Conservation (phyloP, 768 basidiomycete genomes). For the Leccinum boreale region DNA sequence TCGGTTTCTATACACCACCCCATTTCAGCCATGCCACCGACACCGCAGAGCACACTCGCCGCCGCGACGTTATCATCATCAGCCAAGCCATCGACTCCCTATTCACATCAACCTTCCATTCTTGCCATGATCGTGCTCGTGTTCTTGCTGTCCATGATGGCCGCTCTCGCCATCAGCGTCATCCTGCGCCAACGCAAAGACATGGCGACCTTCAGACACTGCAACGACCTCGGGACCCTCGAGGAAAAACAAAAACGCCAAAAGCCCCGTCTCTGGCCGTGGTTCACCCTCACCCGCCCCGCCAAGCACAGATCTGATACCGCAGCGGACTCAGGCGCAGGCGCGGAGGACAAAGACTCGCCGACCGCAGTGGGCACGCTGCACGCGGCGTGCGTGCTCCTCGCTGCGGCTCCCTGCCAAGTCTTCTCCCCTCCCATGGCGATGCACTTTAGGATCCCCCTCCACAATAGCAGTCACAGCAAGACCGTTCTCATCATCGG, state of each 20-base stretch:
- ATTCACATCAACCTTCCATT: constrained; percentile 9
- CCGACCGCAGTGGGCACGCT: constrained; percentile 21
- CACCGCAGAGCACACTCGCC: constrained; percentile 1
- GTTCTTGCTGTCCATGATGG: constrained; percentile 18
- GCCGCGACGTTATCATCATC: neutral
- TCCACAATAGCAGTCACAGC: neutral
- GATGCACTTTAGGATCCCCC: constrained; percentile 22
- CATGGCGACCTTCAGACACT: neutral
- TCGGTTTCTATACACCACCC: neutral
- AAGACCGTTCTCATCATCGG: constrained; percentile 24
- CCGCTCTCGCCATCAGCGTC: constrained; percentile 16
- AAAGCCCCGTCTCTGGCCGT: neutral
- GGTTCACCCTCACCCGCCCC: constrained; percentile 1
- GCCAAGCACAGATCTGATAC: neutral
- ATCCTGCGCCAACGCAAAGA: constrained; percentile 17
- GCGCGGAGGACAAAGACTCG: neutral
- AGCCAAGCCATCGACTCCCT: neutral
- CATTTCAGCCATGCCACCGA: constrained; percentile 15
- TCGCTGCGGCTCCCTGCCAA: constrained; percentile 27
- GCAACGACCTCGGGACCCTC: neutral
- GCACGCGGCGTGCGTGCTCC: constrained; percentile 20
- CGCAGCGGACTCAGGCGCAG: neutral
- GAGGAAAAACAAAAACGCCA: neutral
- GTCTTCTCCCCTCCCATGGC: constrained; percentile 18
- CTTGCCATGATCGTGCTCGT: constrained; percentile 21